Percentiles rank a stretch among this genome's conserved stretches.
These are phyloP conservation scores for Kazachstania viticola DNA, from an alignment of 805 yeast species.

Conservation along the genomic window DNA sequence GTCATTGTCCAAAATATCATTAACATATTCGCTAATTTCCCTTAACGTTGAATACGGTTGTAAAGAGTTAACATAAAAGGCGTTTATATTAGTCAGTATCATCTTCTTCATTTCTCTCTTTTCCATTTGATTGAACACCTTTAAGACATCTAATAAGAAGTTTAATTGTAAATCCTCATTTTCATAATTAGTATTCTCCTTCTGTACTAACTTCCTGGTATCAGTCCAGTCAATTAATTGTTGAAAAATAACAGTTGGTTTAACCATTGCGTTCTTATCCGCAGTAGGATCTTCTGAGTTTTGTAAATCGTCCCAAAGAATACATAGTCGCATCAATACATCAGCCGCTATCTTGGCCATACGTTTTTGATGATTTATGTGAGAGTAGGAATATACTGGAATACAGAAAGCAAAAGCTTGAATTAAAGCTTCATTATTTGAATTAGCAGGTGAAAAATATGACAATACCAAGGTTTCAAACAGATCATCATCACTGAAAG, in stretches of 20 bases:
- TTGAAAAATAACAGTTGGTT: slow-evolving; percentile 46
- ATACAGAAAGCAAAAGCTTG: slow-evolving; percentile 80
- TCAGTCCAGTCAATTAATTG: slow-evolving; percentile 81
- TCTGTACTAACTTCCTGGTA: slow-evolving; percentile 51
- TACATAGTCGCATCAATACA: slow-evolving; percentile 47
- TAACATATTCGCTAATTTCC: slow-evolving; percentile 18
- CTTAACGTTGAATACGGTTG: slow-evolving; percentile 18
- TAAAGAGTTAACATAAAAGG: slow-evolving; percentile 32
- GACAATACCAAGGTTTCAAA: slow-evolving; percentile 60
- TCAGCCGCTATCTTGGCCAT: slow-evolving; percentile 56
- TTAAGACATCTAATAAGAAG: slow-evolving; percentile 44
- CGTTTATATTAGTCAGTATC: slow-evolving; percentile 39
- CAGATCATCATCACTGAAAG: slow-evolving; percentile 57
- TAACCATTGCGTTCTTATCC: slow-evolving; percentile 19
- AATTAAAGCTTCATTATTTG: slow-evolving; percentile 50
- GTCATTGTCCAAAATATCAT: slow-evolving; percentile 23
- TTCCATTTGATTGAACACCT: slow-evolving; percentile 35
- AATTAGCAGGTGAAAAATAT: slow-evolving; percentile 62
- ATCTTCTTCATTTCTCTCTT: slow-evolving; percentile 44
- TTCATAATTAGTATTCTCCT: slow-evolving; percentile 30
- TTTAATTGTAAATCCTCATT: slow-evolving; percentile 43
- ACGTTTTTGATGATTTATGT: slow-evolving; percentile 54
- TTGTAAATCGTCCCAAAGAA: slow-evolving; percentile 30
- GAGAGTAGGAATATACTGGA: slow-evolving; percentile 80
- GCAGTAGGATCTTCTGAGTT: slow-evolving; percentile 24